phyloP scores from a whole-genome alignment of 495 filamentous ascomycete genomes.

The Aspergillus olivimuriae region DNA sequence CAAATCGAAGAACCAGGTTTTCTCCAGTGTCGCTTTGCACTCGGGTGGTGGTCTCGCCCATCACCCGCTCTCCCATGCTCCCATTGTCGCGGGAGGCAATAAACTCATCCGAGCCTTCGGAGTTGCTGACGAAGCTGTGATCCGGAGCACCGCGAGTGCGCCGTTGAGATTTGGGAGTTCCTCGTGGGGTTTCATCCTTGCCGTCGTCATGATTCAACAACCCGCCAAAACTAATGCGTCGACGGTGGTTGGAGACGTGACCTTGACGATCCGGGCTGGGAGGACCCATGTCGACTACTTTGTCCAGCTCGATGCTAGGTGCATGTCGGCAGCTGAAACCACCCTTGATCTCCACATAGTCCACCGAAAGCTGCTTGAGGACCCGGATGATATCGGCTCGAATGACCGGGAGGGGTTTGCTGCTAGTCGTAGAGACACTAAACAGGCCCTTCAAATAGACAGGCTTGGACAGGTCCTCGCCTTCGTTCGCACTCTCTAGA shows the following conservation, averaged over 20 bases:
- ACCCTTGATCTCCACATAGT: slow-evolving; percentile 85
- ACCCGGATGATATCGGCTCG: slow-evolving; percentile 89
- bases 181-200: slow-evolving; percentile 30
- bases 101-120: slow-evolving; percentile 71
- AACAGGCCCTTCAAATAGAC: slow-evolving; percentile 97
- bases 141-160: slow-evolving; percentile 48
- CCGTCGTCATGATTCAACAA: slow-evolving; percentile 57
- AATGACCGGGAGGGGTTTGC: slow-evolving; percentile 77
- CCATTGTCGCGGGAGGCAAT: slow-evolving; percentile 39
- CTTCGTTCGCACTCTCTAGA: slow-evolving; percentile 47
- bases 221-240: slow-evolving; percentile 79
- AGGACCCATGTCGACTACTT: slow-evolving; percentile 51
- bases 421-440: slow-evolving; percentile 94
- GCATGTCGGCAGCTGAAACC: slow-evolving; percentile 85
- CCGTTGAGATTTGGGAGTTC: slow-evolving; percentile 25
- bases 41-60: slow-evolving; percentile 77
- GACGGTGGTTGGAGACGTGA: slow-evolving; percentile 54
- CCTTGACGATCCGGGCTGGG: slow-evolving; percentile 50
- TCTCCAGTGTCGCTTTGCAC: slow-evolving; percentile 80
- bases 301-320: slow-evolving; percentile 83
- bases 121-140: slow-evolving; percentile 65
- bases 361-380: slow-evolving; percentile 77
- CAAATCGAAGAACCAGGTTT: slow-evolving; percentile 78
- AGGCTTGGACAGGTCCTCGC: slow-evolving; percentile 66
- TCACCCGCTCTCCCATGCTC: slow-evolving; percentile 42